Conservation (phyloP, 1,284 basidiomycete genomes). For the Irpex sp. region DNA sequence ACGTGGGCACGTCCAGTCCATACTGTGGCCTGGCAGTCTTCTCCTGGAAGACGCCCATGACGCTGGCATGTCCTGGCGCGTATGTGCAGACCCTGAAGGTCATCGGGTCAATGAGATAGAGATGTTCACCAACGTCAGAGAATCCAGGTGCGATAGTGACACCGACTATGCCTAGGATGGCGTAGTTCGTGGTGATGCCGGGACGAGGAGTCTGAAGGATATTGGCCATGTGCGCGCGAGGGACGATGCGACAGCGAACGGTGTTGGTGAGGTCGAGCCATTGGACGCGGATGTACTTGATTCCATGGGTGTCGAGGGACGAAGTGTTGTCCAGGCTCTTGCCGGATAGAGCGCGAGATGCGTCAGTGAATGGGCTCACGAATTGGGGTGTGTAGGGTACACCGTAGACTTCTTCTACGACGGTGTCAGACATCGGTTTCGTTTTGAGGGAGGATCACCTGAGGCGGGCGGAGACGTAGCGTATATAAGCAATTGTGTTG, state of each 20-base stretch:
- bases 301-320: constrained; percentile 11
- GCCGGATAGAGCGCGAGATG: constrained; percentile 19
- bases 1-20: constrained; percentile 40
- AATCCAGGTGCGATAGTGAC: constrained; percentile 34
- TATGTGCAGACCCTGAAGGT: constrained; percentile 50
- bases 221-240: constrained; percentile 49
- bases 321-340: constrained; percentile 4
- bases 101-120: constrained; percentile 52
- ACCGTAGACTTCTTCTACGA: too few species aligned
- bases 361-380: too few species aligned
- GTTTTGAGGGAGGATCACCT: too few species aligned
- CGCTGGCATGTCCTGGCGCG: constrained; percentile 50
- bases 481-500: too few species aligned
- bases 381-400: too few species aligned
- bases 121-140: constrained; percentile 43
- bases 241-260: constrained; percentile 52
- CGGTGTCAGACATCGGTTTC: too few species aligned
- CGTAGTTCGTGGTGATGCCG: constrained; percentile 44
- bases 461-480: too few species aligned
- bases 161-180: constrained; percentile 43
- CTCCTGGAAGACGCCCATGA: constrained; percentile 66
- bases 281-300: constrained; percentile 49
- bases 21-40: constrained; percentile 36
- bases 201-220: constrained; percentile 46
- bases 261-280: constrained; percentile 59